These are phyloP conservation scores for Phoma sp. DNA, from an alignment of 2,329 filamentous ascomycete species.

Conservation along the genomic window DNA sequence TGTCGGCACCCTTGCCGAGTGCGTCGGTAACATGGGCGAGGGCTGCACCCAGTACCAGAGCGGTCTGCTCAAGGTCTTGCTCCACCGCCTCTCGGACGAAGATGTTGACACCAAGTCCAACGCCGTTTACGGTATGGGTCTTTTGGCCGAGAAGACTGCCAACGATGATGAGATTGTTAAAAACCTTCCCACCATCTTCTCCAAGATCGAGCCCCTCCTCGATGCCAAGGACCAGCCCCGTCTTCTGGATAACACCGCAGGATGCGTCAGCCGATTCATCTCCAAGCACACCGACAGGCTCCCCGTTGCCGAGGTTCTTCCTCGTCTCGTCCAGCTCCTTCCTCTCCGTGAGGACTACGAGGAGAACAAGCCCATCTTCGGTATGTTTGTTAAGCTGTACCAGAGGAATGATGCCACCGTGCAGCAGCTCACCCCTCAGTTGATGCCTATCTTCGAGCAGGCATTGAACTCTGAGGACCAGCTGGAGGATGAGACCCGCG, in stretches of 20 bases:
- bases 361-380: constrained; percentile 93
- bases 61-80: constrained; percentile 76
- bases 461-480: constrained; percentile 77
- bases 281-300: constrained; percentile 83
- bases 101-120: constrained; percentile 94
- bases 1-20: constrained; percentile 90
- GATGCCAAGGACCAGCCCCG: constrained; percentile 78
- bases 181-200: constrained; percentile 77
- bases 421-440: constrained; percentile 70
- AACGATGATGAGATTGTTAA: constrained; percentile 75
- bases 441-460: constrained; percentile 74
- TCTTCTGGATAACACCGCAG: constrained; percentile 89
- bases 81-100: constrained; percentile 87
- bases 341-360: constrained; percentile 93
- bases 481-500: constrained; percentile 73
- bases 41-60: constrained; percentile 83
- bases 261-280: constrained; percentile 92
- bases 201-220: constrained; percentile 85
- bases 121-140: constrained; percentile 87
- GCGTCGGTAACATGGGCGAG: constrained; percentile 80
- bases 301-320: constrained; percentile 81
- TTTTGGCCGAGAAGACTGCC: constrained; percentile 81
- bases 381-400: constrained; percentile 88
- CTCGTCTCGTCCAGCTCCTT: constrained; percentile 76
- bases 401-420: constrained; percentile 72